A percentile compares a stretch with the other conserved stretches of the same genome.
Conservation (phyloP, 805 yeast species). For the Ogataea trehaloabstinens region DNA sequence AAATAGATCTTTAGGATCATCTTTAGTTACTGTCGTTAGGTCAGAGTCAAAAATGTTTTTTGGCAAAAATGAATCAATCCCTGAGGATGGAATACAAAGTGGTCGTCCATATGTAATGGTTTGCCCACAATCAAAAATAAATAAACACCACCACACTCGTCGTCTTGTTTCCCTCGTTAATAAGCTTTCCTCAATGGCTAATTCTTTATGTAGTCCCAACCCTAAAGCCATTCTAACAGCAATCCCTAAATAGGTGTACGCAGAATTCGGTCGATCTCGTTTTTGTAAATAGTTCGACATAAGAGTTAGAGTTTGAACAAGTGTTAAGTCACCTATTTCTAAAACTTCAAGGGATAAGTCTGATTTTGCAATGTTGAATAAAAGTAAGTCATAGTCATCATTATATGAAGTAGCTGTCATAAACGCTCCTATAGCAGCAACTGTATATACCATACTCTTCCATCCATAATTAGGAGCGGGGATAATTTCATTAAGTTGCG, state of each 20-base stretch:
- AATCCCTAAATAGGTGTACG: slow-evolving; percentile 13
- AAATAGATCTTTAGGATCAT: no score
- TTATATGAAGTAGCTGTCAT: slow-evolving; percentile 13
- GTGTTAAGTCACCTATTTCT: slow-evolving; percentile 12
- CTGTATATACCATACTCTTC: no score
- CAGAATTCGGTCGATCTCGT: slow-evolving; percentile 16
- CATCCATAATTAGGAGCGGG: no score
- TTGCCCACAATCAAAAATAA: slow-evolving; percentile 16
- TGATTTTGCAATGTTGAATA: slow-evolving; percentile 13
- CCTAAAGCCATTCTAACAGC: slow-evolving; percentile 18
- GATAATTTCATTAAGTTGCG: no score
- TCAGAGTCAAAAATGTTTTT: no score
- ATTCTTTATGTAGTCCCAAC: slow-evolving; percentile 12
- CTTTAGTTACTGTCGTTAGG: no score
- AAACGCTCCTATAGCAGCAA: slow-evolving; percentile 19
- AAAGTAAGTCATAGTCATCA: slow-evolving; percentile 11
- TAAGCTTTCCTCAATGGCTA: slow-evolving; percentile 5
- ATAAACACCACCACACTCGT: slow-evolving; percentile 17
- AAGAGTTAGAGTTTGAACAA: slow-evolving; percentile 16
- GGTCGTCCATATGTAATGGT: slow-evolving; percentile 18
- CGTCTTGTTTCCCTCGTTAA: slow-evolving; percentile 11
- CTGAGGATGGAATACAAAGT: slow-evolving; percentile 17
- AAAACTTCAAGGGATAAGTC: slow-evolving; percentile 13
- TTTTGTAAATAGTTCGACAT: slow-evolving; percentile 16
- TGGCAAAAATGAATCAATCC: slow-evolving; percentile 13